Evolutionary conservation across 2,329 filamentous ascomycete species (phyloP), one percentile per base, ranked within the genome.

Genomic region (Claviceps sp.): DNA sequence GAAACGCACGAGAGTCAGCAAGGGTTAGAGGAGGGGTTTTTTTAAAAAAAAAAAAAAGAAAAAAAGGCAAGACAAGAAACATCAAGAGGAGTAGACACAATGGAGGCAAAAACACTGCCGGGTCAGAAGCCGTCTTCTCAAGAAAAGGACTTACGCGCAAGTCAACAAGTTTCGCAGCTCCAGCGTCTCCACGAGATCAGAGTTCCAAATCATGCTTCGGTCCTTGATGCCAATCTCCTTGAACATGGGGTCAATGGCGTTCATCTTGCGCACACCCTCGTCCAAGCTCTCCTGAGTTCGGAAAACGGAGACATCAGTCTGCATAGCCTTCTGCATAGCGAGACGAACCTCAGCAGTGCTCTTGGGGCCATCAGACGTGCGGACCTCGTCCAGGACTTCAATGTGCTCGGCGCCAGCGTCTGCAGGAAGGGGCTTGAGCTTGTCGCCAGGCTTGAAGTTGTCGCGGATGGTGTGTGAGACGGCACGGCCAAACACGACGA

Each of bases 191-290:
- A 95, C 88, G 40, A 97, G 81, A 66, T 97, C 91, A 23, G 87
- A 89, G 82, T 97, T 97, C 91, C 91, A 97, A 76, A 97, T 97
- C 91, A 97, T 96, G 79, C 88, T 94, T 71, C 93, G 86, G 71
- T 97, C 91, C 81, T 95, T 95, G 74, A 88, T 96, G 64, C 88
- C 88, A 61, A 97, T 85, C 65, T 96, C 77, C 61, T 77, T 72
- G 73, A 86, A 97, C 63, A 76, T 78, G 61, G 79, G 71, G 68
- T 97, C 91, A 61, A 97, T 88, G 60, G 88, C 82, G 58, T 73
- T 82, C 69, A 97, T 93, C 76, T 83, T 90, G 71, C 77, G 75
- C 56, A 95, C 90, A 80, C 91, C 91, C 71, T 96, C 87, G 60
- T 96, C 88, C 68, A 97, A 80, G 59, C 83, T 88, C 71, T 95